phyloP scores from a whole-genome alignment of 164 flowering plant species.

The Aristolochia fimbriata region DNA sequence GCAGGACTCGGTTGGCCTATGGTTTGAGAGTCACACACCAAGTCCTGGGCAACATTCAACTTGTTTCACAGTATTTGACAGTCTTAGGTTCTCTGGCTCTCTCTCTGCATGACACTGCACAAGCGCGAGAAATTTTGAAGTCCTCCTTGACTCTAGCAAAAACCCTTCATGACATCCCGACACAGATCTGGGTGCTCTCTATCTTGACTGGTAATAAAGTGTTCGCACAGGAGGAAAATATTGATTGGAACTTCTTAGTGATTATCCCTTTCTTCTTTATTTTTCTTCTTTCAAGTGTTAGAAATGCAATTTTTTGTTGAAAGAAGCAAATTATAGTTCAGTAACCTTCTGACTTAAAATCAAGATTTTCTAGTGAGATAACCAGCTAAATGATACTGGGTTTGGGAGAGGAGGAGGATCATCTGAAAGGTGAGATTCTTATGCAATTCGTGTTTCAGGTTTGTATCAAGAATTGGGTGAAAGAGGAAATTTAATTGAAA shows the following conservation, averaged over 20 bases:
- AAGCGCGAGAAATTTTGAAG: slow-evolving; percentile 86
- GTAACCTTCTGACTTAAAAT: not conserved
- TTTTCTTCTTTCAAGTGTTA: no score
- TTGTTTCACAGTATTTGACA: slow-evolving; percentile 86
- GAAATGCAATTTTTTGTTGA: no score
- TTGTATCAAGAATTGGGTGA: slow-evolving; percentile 77
- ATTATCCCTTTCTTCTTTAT: no score
- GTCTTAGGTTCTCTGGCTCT: slow-evolving; percentile 89
- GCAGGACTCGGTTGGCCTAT: slow-evolving; percentile 75
- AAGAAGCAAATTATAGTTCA: no score
- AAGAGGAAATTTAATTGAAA: slow-evolving; percentile 69
- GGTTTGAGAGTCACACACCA: slow-evolving; percentile 85
- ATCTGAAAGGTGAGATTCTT: not conserved
- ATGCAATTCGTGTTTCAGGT: slow-evolving; percentile 32
- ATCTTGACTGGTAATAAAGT: slow-evolving; percentile 50
- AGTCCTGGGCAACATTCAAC: slow-evolving; percentile 85
- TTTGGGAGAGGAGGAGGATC: not conserved
- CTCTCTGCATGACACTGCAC: slow-evolving; percentile 78
- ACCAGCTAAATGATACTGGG: not conserved
- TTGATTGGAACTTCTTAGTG: no score
- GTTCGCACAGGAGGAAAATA: no score
- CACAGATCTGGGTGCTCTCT: slow-evolving; percentile 90
- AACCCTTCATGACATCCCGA: slow-evolving; percentile 83
- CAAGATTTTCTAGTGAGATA: not conserved
- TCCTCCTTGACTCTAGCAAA: slow-evolving; percentile 87